Conservation (phyloP, 2,329 filamentous ascomycete species). For the Cadophora gregata region DNA sequence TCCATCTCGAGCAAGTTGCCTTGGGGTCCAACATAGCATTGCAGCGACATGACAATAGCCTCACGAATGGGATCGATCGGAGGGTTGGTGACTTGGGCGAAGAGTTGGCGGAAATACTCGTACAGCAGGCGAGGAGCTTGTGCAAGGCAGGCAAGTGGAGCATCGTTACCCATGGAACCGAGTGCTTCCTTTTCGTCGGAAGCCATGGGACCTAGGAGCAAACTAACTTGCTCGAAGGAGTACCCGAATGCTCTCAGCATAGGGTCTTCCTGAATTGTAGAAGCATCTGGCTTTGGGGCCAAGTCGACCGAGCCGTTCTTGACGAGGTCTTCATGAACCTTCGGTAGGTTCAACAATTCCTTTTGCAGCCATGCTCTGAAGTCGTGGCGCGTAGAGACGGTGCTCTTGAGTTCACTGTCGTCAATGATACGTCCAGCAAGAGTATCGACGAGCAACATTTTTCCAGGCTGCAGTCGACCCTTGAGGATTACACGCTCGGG, state of each 20-base stretch:
- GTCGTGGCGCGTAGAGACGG: conserved; percentile 84
- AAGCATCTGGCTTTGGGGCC: conserved; percentile 68
- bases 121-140: conserved; percentile 86
- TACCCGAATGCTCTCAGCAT: conserved; percentile 89
- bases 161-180: conserved; percentile 98
- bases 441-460: conserved; percentile 96
- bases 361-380: conserved; percentile 89
- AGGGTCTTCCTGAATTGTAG: conserved; percentile 81
- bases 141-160: conserved; percentile 89
- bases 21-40: conserved; percentile 95
- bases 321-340: conserved; percentile 67
- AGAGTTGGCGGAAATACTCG: conserved; percentile 97
- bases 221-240: conserved; percentile 91
- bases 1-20: conserved; percentile 96
- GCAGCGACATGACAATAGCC: conserved; percentile 97
- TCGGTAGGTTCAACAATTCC: conserved; percentile 81
- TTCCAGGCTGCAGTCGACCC: conserved; percentile 89
- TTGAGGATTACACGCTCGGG: conserved; percentile 91
- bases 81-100: conserved; percentile 97
- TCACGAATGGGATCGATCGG: conserved; percentile 97
- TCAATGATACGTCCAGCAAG: conserved; percentile 91
- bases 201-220: conserved; percentile 93
- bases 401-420: conserved; percentile 88
- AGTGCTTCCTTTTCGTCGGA: conserved; percentile 97
- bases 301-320: conserved; percentile 67